Base-by-base conservation (phyloP, 1,284 basidiomycete genomes). In the Xerocomus nothofagi region DNA sequence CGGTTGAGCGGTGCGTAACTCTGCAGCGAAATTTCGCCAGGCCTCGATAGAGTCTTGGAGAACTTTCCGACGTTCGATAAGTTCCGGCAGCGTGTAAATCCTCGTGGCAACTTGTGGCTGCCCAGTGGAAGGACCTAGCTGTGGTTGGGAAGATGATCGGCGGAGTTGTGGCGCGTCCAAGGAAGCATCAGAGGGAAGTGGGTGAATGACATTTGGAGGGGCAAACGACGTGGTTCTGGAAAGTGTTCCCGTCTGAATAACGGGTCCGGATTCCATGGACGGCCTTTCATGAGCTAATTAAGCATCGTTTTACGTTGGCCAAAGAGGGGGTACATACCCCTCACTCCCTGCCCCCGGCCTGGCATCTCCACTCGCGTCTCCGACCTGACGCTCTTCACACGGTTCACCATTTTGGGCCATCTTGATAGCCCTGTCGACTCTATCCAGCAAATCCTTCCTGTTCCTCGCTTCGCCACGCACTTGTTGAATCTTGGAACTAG, bases 391-490 rank as follows among this genome's bases (percentile, higher is more conserved):
- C 6, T 56, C 63, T 37, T 61, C 51, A 12, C 15, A 40, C 15
- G 51, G 34, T 34, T 62, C 58, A 6, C 48, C 54, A 37, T 51
- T 60, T 42, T 63, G 59, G 20, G 62, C 62, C 65, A 63, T 66
- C 50, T 45, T 56, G 49, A 65, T 68, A 41, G 61, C 63, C 46
- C 33, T 67, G 36, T 65, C 65, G 15, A 67, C 53, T 44, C 52
- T 64, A 48, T 67, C 59, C 43, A 68, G 48, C 40, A 67, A 49
- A 53, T 69, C 63, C 29, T 67, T 65, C 40, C 66, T 67, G 51
- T 47, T 62, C 57, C 59, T 65, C 37, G 66, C 63, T 57, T 66
- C 65, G 9, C 51, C 54, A 23, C 63, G 65, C 20, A 69, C 65
- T 44, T 67, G 58, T 34, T 67, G 65, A 33, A 67, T 66, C 38